Evolutionary conservation across 345 rosid species (phyloP), one percentile per base, ranked within the genome.

Genomic region (Linum usitatissimum): DNA sequence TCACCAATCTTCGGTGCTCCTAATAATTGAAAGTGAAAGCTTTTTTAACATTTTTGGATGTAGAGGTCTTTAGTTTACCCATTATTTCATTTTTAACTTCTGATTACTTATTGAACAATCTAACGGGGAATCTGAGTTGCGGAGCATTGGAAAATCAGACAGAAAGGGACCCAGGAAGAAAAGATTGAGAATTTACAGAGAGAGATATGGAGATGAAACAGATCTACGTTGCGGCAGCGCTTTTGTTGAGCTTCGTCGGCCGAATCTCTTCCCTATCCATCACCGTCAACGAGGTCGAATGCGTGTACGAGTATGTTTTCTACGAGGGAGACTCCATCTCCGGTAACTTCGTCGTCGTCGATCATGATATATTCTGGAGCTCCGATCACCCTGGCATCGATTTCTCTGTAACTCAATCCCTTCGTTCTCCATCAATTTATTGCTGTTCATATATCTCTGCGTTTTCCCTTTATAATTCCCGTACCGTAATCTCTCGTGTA

Each of bases 311-410:
- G 68, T 90, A 93, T 60, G 96, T 93, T 36, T 82, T 90, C 40
- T 87, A 90, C 79, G 97, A 93, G 71, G 97, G 91, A 65, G 99
- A 93, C 71, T 73, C 79, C 58, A 75, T 93, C 56, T 82, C 99
- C 2, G 99, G 99, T 0, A 90, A 87, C 80, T 93, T 86, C 84
- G 99, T 93, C 9, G 99, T 93, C 59, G 97, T 90, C 53, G 99
- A 93, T 66, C 97, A 93, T 71, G 99, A 90, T 68, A 90, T 93
- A 75, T 93, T 90, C 88, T 93, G 97, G 99, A 72, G 83, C 73
- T 80, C 96, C 18, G 99, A 93, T 80, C 99, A 93, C 74, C 96
- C 96, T 42, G 99, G 99, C 67, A 83, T 90, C 72, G 99, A 93
- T 82, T 83, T 93, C 68, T 80, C 71, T 18, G 99, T 93, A 40